Evolutionary conservation across 2,329 filamentous ascomycete species (phyloP).

Genomic region (Thielaviopsis punctulata): DNA sequence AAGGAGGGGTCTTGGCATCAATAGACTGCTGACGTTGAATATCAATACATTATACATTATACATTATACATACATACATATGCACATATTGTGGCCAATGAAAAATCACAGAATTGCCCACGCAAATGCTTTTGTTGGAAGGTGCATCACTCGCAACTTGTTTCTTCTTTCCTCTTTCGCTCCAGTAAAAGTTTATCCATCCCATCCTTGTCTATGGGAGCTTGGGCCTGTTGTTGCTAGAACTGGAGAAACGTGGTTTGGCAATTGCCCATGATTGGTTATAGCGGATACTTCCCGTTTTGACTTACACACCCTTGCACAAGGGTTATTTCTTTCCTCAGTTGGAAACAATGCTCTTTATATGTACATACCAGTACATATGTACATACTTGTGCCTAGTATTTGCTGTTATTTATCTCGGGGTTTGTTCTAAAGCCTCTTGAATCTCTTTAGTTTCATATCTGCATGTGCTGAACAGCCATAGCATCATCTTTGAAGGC

Average conservation of each 20-base stretch:
- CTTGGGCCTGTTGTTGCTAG: not conserved
- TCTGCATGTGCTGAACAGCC: too few relatives aligned
- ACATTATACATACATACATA: too few relatives aligned
- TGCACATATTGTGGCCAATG: too few relatives aligned
- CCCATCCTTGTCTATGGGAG: not conserved
- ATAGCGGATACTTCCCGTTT: not conserved
- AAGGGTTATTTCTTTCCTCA: not conserved
- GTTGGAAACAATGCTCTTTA: too few relatives aligned
- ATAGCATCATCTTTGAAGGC: too few relatives aligned
- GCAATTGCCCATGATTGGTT: not conserved
- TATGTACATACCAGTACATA: too few relatives aligned
- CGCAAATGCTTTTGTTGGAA: not conserved
- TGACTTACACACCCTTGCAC: slow-evolving; percentile 3
- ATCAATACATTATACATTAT: too few relatives aligned
- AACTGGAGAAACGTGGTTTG: slow-evolving; percentile 1
- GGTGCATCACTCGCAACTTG: not conserved
- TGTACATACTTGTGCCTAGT: too few relatives aligned
- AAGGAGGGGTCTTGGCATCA: not conserved
- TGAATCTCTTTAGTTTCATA: too few relatives aligned
- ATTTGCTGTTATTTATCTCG: too few relatives aligned
- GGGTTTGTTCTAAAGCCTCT: too few relatives aligned
- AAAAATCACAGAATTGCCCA: not conserved
- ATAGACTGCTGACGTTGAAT: not conserved
- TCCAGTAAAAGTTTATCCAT: not conserved
- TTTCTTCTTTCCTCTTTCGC: not conserved